phyloP scores from a whole-genome alignment of 768 basidiomycete genomes.

The Termitomyces sp. region DNA sequence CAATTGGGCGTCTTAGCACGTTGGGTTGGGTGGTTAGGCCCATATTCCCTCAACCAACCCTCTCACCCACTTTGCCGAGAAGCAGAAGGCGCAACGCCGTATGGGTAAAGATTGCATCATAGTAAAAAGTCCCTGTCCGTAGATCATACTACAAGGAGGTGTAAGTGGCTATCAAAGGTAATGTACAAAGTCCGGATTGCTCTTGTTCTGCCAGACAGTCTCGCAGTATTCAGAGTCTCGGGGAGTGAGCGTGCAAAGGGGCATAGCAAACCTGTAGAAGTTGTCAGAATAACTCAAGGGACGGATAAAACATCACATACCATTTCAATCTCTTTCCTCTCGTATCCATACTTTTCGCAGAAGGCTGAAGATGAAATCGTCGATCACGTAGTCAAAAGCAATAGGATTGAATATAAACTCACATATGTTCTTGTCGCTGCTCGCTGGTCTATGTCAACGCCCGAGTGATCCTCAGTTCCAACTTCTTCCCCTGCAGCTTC shows the following conservation, averaged over 20 bases:
- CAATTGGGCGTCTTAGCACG: too few species aligned
- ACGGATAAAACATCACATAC: slow-evolving; percentile 31
- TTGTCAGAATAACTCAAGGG: not conserved
- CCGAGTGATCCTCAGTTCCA: slow-evolving; percentile 83
- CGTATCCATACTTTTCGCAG: slow-evolving; percentile 93
- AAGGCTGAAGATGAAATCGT: slow-evolving; percentile 53
- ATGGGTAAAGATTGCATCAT: too few species aligned
- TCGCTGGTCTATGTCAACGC: slow-evolving; percentile 83
- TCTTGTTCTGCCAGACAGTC: not conserved
- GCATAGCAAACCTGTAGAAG: slow-evolving; percentile 51
- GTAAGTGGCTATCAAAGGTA: not conserved
- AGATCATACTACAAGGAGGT: not conserved
- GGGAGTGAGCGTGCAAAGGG: slow-evolving; percentile 32
- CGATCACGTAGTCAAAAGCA: not conserved
- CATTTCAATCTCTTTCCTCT: slow-evolving; percentile 93
- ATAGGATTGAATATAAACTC: slow-evolving; percentile 28
- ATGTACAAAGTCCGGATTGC: not conserved
- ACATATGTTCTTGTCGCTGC: slow-evolving; percentile 89
- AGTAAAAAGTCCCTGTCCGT: not conserved
- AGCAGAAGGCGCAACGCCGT: too few species aligned
- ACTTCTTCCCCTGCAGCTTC: slow-evolving; percentile 83
- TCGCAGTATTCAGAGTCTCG: slow-evolving; percentile 24
- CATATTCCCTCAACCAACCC: too few species aligned
- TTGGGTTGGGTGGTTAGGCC: too few species aligned
- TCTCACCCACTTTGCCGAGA: too few species aligned